Percentiles rank a stretch among this genome's conserved stretches.
Evolutionary conservation across 2,329 filamentous ascomycete genomes (phyloP).

Genomic region (Dactylellina cionopaga): DNA sequence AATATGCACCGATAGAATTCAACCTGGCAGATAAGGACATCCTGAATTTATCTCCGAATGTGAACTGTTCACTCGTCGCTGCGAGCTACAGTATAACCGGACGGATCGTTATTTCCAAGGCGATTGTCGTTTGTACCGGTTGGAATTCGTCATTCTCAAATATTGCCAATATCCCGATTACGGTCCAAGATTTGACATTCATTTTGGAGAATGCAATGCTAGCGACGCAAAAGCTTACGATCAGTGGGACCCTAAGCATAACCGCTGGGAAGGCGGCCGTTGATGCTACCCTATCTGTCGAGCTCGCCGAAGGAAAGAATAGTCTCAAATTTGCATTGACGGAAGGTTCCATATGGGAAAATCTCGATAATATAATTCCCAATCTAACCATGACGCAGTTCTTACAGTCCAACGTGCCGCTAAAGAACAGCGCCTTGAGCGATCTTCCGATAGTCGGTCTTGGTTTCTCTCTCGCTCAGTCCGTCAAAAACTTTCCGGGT

Average conservation of each 20-base stretch:
- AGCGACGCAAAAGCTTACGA: neutral
- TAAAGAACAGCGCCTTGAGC: neutral
- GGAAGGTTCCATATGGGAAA: neutral
- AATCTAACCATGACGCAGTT: conserved; percentile 2
- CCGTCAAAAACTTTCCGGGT: neutral
- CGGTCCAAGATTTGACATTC: neutral
- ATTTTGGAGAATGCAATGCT: neutral
- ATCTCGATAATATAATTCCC: conserved; percentile 1
- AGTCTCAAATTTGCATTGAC: neutral
- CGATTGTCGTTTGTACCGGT: neutral
- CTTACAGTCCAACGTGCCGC: neutral
- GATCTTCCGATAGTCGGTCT: neutral
- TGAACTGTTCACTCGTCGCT: neutral
- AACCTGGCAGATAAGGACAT: neutral
- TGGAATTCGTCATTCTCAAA: conserved; percentile 1
- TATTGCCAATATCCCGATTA: neutral
- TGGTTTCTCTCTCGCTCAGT: neutral
- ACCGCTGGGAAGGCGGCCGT: neutral
- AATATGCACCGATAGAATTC: neutral
- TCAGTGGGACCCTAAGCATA: neutral
- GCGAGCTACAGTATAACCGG: neutral
- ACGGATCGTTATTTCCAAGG: neutral
- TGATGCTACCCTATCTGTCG: neutral
- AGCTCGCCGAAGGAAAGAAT: neutral
- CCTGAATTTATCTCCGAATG: neutral